A percentile compares a stretch with the other conserved stretches of the same genome.
Evolutionary conservation across 2,329 filamentous ascomycete species (phyloP).

Genomic region (Fusarium sp.): DNA sequence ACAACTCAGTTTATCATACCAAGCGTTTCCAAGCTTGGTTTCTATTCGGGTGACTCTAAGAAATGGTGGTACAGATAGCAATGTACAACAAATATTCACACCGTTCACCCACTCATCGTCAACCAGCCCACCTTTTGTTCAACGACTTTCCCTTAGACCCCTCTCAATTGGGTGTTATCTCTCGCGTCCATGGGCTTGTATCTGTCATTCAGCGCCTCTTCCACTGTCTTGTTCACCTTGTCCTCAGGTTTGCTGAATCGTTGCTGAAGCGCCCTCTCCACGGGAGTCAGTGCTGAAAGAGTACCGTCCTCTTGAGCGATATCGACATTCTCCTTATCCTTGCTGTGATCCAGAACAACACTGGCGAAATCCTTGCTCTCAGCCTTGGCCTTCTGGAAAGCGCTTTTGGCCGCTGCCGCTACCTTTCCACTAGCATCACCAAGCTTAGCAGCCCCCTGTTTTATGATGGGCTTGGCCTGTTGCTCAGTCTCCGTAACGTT

Average conservation of each 20-base stretch:
- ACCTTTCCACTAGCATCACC: constrained; percentile 37
- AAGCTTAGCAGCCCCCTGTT: constrained; percentile 45
- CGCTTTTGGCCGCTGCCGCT: constrained; percentile 51
- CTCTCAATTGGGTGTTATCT: constrained; percentile 57
- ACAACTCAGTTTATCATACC: constrained; percentile 22
- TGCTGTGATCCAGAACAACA: constrained; percentile 34
- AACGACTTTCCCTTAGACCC: constrained; percentile 44
- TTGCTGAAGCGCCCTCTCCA: constrained; percentile 62
- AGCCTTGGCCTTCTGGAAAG: constrained; percentile 45
- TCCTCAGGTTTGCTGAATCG: constrained; percentile 58
- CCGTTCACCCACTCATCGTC: constrained; percentile 20
- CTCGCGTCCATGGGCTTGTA: constrained; percentile 61
- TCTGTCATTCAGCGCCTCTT: constrained; percentile 64
- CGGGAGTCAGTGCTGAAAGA: constrained; percentile 46
- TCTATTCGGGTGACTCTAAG: constrained; percentile 42
- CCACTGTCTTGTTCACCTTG: constrained; percentile 58
- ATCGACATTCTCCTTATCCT: constrained; percentile 50
- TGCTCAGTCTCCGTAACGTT: constrained; percentile 47
- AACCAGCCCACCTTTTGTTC: constrained; percentile 13
- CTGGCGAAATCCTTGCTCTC: constrained; percentile 40
- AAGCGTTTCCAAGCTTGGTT: constrained; percentile 33
- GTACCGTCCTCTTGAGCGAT: constrained; percentile 51
- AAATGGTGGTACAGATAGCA: constrained; percentile 45
- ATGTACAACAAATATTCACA: constrained; percentile 40
- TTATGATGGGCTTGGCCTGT: constrained; percentile 47